Base-by-base conservation (phyloP, 2,329 filamentous ascomycete genomes). In the Alternaria panax region DNA sequence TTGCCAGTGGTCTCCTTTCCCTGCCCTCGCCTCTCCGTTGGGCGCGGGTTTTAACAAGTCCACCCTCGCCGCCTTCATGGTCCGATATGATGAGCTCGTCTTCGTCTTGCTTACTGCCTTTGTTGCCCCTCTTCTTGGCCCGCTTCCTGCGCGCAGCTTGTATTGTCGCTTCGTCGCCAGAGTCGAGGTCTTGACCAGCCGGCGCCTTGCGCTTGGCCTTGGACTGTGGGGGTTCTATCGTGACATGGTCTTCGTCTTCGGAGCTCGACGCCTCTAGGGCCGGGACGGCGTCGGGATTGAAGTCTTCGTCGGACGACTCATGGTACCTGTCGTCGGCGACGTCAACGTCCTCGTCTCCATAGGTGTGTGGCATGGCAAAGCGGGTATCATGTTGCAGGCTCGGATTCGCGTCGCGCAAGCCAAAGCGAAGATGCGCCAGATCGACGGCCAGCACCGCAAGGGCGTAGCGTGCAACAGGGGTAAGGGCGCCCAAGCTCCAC, bases 121-220 rank as follows among this genome's bases (percentile, higher is more conserved):
- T 73, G 38, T 66, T 61, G 65, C 73, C 71, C 42, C 67, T 64
- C 66, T 79, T 81, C 69, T 81, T 84, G 41, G 75, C 77, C 38
- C 66, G 70, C 71, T 84, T 88, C 69, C 84, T 86, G 18, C 85
- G 69, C 4, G 78, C 88, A 64, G 84, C 88, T 45, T 85, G 80
- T 66, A 92, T 89, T 54, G 91, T 85, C 0, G 85, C 84, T 70
- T 92, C 90, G 69, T 92, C 90, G n/a, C 89, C 90, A 0, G 90
- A 92, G 30, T 79, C 77, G 14, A 82, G 68, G 14, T 72, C 72
- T 2, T 70, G 68, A 25, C 66, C 65, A 7, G 66, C 65, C 16
- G 68, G 62, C 16, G 70, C 74, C 54, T 78, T 80, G 34, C 73
- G 73, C 64, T 78, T 75, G 48, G 67, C 51, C 47, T 67, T 73